Base-by-base conservation (phyloP, 352 stramenopile species). In the Phytopythium sindhum region DNA sequence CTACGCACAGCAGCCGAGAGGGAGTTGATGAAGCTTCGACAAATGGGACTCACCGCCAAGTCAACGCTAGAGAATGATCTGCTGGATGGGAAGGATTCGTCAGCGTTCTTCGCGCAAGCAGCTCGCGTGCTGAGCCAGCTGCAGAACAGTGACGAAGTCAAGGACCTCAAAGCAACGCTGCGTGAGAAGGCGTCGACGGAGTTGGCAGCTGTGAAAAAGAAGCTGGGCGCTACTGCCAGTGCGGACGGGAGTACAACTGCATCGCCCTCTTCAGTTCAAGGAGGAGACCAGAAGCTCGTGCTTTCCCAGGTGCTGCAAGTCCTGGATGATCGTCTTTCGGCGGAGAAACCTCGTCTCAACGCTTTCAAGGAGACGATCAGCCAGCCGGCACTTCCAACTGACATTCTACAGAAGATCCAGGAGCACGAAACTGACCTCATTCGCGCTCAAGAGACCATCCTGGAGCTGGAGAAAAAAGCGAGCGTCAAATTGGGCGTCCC, bases 291-390 rank as follows among this genome's bases (percentile, higher is more conserved):
- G 33, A 73, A 70, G 4, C 72, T 90, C 9, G 74, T 89, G 53
- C 56, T 90, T 10, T 89, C 84, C 1, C 70, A 91, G 45, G 69
- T 91, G n/a, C 70, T 91, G n/a, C 59, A 82, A 26, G 71, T 81
- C 1, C 63, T 91, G 26, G 83, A 91, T 42, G 69, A 23, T 24
- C 82, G 84, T 63, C 61, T 88, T 35, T 69, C 80, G 3, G 65
- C 65, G 8, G 72, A 90, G 53, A 78, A 77, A 31, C 66, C 72
- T 29, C 75, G 65, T 6, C 69, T 89, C 19, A 55, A 86, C 2
- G 57, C 60, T 1, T 35, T 91, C 28, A 78, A 84, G 57, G 65
- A 44, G 2, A 72, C 69, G 2, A 52, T 89, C 31, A 69, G 80
- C 23, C 66, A 71, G 10, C 70, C 86, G 9, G 74, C 66, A 12